phyloP scores from a whole-genome alignment of 2,329 filamentous ascomycete genomes.

The Cordyceps militaris region DNA sequence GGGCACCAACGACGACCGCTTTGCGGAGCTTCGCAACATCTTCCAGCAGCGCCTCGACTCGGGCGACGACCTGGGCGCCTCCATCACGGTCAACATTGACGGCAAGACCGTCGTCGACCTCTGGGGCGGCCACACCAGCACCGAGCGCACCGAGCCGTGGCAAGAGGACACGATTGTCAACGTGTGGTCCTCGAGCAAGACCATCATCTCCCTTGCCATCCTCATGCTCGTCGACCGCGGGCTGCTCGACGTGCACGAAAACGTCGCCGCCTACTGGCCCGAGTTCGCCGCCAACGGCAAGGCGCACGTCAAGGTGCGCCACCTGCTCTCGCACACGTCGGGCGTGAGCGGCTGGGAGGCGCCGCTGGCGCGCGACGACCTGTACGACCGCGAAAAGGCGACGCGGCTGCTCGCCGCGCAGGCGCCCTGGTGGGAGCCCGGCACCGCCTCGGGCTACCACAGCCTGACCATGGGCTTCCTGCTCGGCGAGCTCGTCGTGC shows the following conservation, averaged over 20 bases:
- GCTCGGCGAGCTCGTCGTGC: conserved; percentile 36
- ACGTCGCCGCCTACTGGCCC: conserved; percentile 38
- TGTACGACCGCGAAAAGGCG: conserved; percentile 25
- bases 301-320: conserved; percentile 30
- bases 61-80: conserved; percentile 38
- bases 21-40: conserved; percentile 27
- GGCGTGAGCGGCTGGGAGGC: conserved; percentile 29
- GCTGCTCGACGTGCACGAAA: conserved; percentile 27
- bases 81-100: conserved; percentile 33
- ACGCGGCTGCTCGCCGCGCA: conserved; percentile 32
- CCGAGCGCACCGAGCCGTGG: conserved; percentile 27
- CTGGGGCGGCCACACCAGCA: conserved; percentile 35
- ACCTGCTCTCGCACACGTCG: conserved; percentile 34
- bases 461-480: conserved; percentile 32
- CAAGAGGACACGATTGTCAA: conserved; percentile 31
- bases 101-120: conserved; percentile 37
- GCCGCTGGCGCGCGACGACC: conserved; percentile 23
- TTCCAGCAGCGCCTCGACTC: conserved; percentile 29
- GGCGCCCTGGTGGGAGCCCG: conserved; percentile 37
- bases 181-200: conserved; percentile 36
- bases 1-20: conserved; percentile 30
- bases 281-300: conserved; percentile 38
- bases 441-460: conserved; percentile 37
- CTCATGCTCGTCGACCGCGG: conserved; percentile 33
- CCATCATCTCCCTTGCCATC: conserved; percentile 13